phyloP scores from a whole-genome alignment of 176 grass and related monocot genomes.

The Phyllostachys edulis region DNA sequence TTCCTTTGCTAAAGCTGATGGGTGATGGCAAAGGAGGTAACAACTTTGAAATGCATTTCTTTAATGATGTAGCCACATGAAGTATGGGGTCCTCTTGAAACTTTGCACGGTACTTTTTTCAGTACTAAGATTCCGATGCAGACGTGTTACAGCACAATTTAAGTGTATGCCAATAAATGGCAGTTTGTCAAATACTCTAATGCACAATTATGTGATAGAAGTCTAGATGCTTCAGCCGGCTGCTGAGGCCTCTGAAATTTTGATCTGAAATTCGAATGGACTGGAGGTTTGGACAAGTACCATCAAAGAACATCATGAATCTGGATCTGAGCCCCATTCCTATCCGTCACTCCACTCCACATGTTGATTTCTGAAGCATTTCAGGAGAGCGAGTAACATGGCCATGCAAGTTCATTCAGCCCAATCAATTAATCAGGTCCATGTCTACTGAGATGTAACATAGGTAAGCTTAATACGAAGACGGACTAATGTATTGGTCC shows the following conservation, averaged over 20 bases:
- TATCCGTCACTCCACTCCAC: neutral
- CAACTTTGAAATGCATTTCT: neutral
- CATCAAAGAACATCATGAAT: neutral
- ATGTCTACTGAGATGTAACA: neutral
- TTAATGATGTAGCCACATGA: constrained; percentile 26
- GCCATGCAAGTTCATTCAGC: neutral
- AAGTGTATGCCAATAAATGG: no score
- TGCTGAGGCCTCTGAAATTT: neutral
- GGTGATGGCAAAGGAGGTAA: neutral
- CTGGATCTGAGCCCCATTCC: neutral
- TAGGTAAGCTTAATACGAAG: neutral
- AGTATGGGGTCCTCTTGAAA: neutral
- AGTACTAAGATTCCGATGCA: neutral
- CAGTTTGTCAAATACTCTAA: no score
- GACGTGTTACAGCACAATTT: no score
- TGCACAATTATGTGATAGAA: neutral
- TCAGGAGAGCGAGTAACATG: neutral
- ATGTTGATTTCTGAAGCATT: neutral
- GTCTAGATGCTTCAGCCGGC: neutral
- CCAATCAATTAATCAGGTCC: neutral
- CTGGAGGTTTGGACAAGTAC: neutral
- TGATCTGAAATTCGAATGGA: neutral
- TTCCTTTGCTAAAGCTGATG: neutral
- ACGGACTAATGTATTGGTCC: neutral
- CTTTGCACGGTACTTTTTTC: neutral